These are phyloP conservation scores for Pisolithus thermaeus DNA, from an alignment of 1,284 basidiomycete genomes.

Conservation along the genomic window DNA sequence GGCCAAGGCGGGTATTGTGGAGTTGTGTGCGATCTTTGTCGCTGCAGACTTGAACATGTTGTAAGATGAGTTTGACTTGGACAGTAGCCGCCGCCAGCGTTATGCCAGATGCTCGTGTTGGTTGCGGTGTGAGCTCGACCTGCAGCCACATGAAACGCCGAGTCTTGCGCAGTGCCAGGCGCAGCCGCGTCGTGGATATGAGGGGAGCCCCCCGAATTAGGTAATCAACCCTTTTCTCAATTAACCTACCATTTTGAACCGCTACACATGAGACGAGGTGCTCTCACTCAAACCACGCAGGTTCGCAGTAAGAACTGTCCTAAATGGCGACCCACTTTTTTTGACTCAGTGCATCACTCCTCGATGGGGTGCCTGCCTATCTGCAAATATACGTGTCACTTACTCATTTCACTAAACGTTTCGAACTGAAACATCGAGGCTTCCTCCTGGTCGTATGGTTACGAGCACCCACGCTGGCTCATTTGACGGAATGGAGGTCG, in stretches of 20 bases:
- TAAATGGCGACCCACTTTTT: too few species aligned
- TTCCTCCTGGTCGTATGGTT: background rate
- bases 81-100: background rate
- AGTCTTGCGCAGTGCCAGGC: background rate
- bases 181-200: slow-evolving; percentile 1
- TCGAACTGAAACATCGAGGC: background rate
- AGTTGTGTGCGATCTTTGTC: slow-evolving; percentile 79
- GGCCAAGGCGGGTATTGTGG: slow-evolving; percentile 68
- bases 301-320: too few species aligned
- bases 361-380: background rate
- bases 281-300: too few species aligned
- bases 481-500: background rate
- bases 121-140: slow-evolving; percentile 7
- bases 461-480: background rate
- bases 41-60: slow-evolving; percentile 70
- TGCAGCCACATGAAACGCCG: background rate
- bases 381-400: background rate
- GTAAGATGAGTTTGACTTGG: background rate
- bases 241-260: too few species aligned
- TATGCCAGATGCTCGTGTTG: background rate
- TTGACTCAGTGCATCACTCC: too few species aligned
- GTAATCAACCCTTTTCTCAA: too few species aligned
- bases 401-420: background rate
- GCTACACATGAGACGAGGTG: too few species aligned
- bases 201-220: background rate